Percentiles rank a stretch among this genome's conserved stretches.
Evolutionary conservation across 768 basidiomycete genomes (phyloP).

Genomic region (Lactarius deliciosus): DNA sequence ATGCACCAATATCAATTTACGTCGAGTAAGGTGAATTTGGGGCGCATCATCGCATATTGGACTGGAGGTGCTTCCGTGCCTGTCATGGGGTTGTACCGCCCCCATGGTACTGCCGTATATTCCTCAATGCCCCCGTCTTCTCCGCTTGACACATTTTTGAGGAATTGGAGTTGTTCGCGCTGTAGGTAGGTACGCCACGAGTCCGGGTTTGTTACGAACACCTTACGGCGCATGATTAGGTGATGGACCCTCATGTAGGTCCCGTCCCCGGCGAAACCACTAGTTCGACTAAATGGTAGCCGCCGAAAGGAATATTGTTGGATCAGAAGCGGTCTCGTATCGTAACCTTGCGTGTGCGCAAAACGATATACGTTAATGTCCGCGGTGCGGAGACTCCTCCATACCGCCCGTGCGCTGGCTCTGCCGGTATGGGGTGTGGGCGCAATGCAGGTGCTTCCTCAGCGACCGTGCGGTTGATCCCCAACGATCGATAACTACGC

Average conservation of each 20-base stretch:
- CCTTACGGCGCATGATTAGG: neutral
- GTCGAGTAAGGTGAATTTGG: neutral
- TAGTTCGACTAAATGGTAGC: neutral
- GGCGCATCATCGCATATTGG: neutral
- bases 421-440: neutral
- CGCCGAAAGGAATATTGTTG: neutral
- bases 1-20: neutral
- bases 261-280: neutral
- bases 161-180: neutral
- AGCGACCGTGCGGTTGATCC: neutral
- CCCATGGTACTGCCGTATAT: neutral
- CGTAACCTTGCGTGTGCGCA: neutral
- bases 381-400: neutral
- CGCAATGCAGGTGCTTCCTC: neutral
- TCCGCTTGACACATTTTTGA: neutral
- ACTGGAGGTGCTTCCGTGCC: neutral
- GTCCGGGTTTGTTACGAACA: neutral
- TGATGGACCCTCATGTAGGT: neutral
- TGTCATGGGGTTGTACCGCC: neutral
- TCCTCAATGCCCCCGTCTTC: neutral
- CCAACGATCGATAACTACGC: slow-evolving; percentile 4
- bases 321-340: neutral
- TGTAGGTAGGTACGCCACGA: neutral
- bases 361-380: neutral
- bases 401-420: neutral